Percentiles rank a stretch among this genome's conserved stretches.
These are phyloP conservation scores for Rhizopus sp. DNA, from an alignment of 371 early-diverging fungal genomes.

Conservation along the genomic window DNA sequence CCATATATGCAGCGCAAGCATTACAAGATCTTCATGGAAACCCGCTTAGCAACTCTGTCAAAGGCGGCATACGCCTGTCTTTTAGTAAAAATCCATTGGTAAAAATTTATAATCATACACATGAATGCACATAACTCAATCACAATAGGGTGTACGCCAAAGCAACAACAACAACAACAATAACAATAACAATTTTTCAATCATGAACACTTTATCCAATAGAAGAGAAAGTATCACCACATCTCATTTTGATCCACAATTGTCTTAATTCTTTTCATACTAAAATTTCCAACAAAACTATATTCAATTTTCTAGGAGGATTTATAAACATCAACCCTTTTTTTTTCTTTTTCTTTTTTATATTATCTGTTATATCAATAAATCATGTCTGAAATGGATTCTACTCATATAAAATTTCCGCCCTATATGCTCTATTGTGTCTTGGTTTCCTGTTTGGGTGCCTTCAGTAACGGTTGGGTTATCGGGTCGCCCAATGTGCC, in stretches of 20 bases:
- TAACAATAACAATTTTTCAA: slow-evolving; percentile 18
- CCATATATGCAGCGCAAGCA: slow-evolving; percentile 85
- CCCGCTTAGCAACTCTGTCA: slow-evolving; percentile 76
- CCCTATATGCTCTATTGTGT: slow-evolving; percentile 46
- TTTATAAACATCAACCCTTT: not conserved
- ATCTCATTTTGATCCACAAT: slow-evolving; percentile 26
- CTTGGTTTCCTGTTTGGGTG: slow-evolving; percentile 38
- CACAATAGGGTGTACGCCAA: slow-evolving; percentile 27
- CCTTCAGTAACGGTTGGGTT: slow-evolving; percentile 48
- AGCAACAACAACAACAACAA: slow-evolving; percentile 8
- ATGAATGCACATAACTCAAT: not conserved
- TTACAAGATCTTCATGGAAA: slow-evolving; percentile 80
- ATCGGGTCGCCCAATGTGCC: slow-evolving; percentile 54
- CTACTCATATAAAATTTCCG: slow-evolving; percentile 34
- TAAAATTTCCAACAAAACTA: not conserved
- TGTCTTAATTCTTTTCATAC: slow-evolving; percentile 15
- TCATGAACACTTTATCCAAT: slow-evolving; percentile 20
- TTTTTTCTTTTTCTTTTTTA: slow-evolving; percentile 7
- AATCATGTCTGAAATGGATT: slow-evolving; percentile 31
- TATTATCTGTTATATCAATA: slow-evolving; percentile 1
- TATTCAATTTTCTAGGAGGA: not conserved
- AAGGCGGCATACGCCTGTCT: slow-evolving; percentile 87
- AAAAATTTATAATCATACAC: slow-evolving; percentile 2
- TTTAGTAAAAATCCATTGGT: slow-evolving; percentile 90
- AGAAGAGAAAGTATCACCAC: slow-evolving; percentile 29